A percentile compares a stretch with the other conserved stretches of the same genome.
These are phyloP conservation scores for Geranomyces michiganensis DNA, from an alignment of 192 early-diverging fungal species.

Conservation along the genomic window DNA sequence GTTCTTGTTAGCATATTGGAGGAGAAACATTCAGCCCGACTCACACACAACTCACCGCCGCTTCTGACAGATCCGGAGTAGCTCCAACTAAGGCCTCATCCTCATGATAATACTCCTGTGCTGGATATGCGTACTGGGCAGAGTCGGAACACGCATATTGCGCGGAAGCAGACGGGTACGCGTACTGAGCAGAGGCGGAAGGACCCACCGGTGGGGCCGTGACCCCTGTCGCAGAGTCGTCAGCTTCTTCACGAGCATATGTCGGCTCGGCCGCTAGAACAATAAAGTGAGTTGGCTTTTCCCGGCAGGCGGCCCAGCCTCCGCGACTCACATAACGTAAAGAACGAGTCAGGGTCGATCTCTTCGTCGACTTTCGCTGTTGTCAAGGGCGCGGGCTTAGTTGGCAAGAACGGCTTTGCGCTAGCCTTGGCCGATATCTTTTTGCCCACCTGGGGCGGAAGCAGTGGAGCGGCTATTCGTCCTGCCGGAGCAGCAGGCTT, in stretches of 20 bases:
- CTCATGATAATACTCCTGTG: not conserved
- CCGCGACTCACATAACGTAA: not conserved
- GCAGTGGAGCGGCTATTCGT: not conserved
- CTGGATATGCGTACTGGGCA: slow-evolving; percentile 25
- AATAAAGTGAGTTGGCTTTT: too few relatives aligned
- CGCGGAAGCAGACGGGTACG: slow-evolving; percentile 7
- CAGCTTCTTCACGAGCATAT: not conserved
- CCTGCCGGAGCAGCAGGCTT: not conserved
- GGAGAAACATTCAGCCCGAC: too few relatives aligned
- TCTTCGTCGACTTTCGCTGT: not conserved
- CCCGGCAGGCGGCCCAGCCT: not conserved
- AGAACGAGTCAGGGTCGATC: slow-evolving; percentile 13
- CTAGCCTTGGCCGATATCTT: not conserved
- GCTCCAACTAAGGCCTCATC: not conserved
- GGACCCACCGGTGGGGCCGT: not conserved
- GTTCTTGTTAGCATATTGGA: too few relatives aligned
- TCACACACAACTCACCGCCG: not conserved
- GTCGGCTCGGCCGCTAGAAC: not conserved
- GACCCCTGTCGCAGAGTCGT: not conserved
- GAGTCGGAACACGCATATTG: slow-evolving; percentile 11
- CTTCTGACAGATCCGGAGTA: not conserved
- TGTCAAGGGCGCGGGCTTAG: not conserved
- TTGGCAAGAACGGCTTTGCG: not conserved
- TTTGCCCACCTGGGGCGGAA: not conserved
- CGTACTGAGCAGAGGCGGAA: slow-evolving; percentile 2